Evolutionary conservation across 179 eudicot species (phyloP).

Genomic region (Actinidia arguta): DNA sequence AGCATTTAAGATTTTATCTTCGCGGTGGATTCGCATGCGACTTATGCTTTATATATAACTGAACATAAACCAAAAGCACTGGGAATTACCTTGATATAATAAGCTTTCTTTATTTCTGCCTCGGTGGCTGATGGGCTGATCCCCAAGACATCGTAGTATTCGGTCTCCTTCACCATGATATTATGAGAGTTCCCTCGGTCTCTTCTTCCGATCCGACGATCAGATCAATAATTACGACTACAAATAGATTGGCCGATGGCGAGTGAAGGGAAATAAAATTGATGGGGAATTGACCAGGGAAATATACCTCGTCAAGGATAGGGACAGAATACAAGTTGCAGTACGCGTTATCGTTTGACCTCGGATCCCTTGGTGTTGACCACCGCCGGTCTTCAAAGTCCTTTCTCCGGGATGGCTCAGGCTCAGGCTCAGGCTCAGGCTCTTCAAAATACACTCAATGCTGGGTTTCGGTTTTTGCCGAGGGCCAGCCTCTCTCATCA

Average conservation of each 20-base stretch:
- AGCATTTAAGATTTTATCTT: too few relatives aligned
- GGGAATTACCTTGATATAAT: constrained; percentile 75
- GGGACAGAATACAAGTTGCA: neutral
- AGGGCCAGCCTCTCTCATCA: too few relatives aligned
- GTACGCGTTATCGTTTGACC: constrained; percentile 1
- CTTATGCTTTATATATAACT: too few relatives aligned
- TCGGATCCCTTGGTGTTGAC: constrained; percentile 8
- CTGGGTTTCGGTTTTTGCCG: too few relatives aligned
- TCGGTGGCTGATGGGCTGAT: constrained; percentile 90
- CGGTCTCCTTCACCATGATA: constrained; percentile 94
- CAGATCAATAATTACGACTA: neutral
- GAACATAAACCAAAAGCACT: neutral
- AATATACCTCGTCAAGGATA: neutral
- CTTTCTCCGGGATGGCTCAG: neutral
- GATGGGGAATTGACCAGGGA: neutral
- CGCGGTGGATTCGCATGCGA: too few relatives aligned
- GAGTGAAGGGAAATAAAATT: neutral
- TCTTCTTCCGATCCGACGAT: constrained; percentile 6
- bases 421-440: too few relatives aligned
- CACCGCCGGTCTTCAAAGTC: neutral
- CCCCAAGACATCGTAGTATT: constrained; percentile 88
- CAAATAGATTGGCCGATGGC: neutral
- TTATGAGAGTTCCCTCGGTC: neutral
- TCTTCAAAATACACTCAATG: too few relatives aligned
- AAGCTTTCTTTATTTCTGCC: constrained; percentile 91